A percentile compares a stretch with the other conserved stretches of the same genome.
These are phyloP conservation scores for Aspergillus kassunensis DNA, from an alignment of 495 filamentous ascomycete species.

Conservation along the genomic window DNA sequence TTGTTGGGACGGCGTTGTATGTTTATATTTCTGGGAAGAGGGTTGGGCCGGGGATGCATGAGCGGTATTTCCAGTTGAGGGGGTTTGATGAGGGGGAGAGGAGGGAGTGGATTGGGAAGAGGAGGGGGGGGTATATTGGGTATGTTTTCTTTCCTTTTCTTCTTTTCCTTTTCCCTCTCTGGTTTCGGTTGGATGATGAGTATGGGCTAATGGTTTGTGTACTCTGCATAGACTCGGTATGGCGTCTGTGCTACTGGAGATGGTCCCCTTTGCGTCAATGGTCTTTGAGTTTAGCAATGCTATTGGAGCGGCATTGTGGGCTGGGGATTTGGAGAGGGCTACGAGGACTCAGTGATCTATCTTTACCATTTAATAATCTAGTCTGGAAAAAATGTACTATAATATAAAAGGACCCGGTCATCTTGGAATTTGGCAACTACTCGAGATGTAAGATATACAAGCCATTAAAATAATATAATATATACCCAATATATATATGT, in stretches of 20 bases:
- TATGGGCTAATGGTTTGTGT: slow-evolving; percentile 2
- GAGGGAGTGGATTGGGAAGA: slow-evolving; percentile 60
- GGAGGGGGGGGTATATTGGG: slow-evolving; percentile 69
- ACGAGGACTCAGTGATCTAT: slow-evolving; percentile 9
- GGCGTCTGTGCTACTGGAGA: slow-evolving; percentile 70
- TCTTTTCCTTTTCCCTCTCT: background rate
- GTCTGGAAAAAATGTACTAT: background rate
- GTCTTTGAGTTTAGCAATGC: slow-evolving; percentile 88
- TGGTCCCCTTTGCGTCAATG: slow-evolving; percentile 78
- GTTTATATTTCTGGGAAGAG: slow-evolving; percentile 67
- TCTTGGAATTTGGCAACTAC: no score
- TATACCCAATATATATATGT: no score
- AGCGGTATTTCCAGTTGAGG: slow-evolving; percentile 85
- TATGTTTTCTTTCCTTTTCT: slow-evolving; percentile 45
- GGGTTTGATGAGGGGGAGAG: slow-evolving; percentile 60
- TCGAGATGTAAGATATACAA: no score
- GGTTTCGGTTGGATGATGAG: background rate
- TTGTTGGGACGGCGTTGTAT: slow-evolving; percentile 80
- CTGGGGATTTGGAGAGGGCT: slow-evolving; percentile 77
- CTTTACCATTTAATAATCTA: background rate
- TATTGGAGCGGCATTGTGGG: slow-evolving; percentile 91
- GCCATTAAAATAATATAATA: no score
- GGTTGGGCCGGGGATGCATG: slow-evolving; percentile 49
- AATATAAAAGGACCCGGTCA: no score
- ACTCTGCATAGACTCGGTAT: slow-evolving; percentile 71